Evolutionary conservation across 2,329 filamentous ascomycete species (phyloP).

Genomic region (Allantophomopsis cytisporea): DNA sequence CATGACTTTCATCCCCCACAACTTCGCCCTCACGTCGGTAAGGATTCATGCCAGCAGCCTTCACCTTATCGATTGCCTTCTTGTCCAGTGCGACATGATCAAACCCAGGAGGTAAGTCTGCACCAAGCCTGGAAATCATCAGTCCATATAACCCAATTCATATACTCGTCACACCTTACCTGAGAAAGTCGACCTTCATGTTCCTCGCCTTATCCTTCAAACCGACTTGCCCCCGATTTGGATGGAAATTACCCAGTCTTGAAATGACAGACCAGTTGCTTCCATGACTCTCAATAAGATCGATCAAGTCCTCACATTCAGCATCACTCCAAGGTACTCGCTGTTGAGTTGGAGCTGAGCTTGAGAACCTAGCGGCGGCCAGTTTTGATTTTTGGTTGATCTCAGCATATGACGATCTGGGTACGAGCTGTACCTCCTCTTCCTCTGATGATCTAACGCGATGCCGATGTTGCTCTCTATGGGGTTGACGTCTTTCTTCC

Average conservation of each 20-base stretch:
- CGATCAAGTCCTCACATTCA: constrained; percentile 29
- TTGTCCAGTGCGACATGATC: constrained; percentile 24
- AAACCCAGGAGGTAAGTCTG: constrained; percentile 26
- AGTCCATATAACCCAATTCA: constrained; percentile 3
- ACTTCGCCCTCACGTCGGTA: constrained; percentile 2
- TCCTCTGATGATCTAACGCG: no score
- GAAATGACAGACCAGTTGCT: constrained; percentile 31
- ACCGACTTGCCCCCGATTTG: constrained; percentile 29
- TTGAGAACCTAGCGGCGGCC: no score
- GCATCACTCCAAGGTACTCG: constrained; percentile 20
- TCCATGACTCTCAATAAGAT: constrained; percentile 31
- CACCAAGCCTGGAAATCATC: constrained; percentile 12
- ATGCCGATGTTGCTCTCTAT: no score
- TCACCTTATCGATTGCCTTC: constrained; percentile 22
- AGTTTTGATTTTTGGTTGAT: constrained; percentile 1
- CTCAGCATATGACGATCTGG: constrained; percentile 3
- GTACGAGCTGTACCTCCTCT: not conserved
- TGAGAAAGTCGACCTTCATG: constrained; percentile 29
- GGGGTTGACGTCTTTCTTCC: no score
- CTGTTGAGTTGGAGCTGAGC: constrained; percentile 2
- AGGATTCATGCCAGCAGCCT: constrained; percentile 11
- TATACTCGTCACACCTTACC: constrained; percentile 19
- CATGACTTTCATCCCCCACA: constrained; percentile 1
- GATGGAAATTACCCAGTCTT: constrained; percentile 18
- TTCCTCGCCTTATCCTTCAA: constrained; percentile 41